Base-by-base conservation (phyloP, 148 eudicot genomes). In the Camellia granthamiana region DNA sequence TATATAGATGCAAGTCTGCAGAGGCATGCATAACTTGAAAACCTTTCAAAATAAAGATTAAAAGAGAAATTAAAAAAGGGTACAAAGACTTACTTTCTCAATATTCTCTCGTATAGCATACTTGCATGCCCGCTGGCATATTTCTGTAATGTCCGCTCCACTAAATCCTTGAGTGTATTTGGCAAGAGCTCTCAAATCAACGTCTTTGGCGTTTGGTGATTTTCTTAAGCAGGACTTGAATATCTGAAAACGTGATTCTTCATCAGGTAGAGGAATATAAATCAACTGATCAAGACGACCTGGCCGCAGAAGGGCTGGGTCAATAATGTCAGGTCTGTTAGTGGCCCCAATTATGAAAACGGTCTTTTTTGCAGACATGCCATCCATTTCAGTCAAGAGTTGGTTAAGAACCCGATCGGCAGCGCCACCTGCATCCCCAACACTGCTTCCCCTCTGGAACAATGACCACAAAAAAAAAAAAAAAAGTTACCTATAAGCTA, bases 191-290 rank as follows among this genome's bases (percentile, higher is more conserved):
- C 79, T 82, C 63, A 89, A 77, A 67, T 88, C 91, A 58, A 88
- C 84, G 76, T 88, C 89, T 67, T 88, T 86, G 30, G 86, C 78
- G n/a, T 84, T 43, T 1, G 91, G 91, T 30, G 91, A 88, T 80
- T 88, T 88, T 47, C 91, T 75, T 75, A 88, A 72, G 80, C 84
- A 81, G 5, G 91, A 81, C 84, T 88, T 88, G 78, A 88, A 88
- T 60, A 88, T 90, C 77, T 83, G 86, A 58, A 67, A 76, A 9
- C 92, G 90, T 1, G 92, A 89, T 4, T 77, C 90, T 19, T 88
- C 89, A 68, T 89, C 92, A 5, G 92, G 92, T 69, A 89, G 86
- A 41, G 92, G 92, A 19, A 89, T 89, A 51, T 89, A 89, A 63
- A 88, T 90, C 3, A 90, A 68, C 76, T 88, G 90, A 78, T 90